Evolutionary conservation across 441 rosid species (phyloP).

Genomic region (Corymbia citriodora): DNA sequence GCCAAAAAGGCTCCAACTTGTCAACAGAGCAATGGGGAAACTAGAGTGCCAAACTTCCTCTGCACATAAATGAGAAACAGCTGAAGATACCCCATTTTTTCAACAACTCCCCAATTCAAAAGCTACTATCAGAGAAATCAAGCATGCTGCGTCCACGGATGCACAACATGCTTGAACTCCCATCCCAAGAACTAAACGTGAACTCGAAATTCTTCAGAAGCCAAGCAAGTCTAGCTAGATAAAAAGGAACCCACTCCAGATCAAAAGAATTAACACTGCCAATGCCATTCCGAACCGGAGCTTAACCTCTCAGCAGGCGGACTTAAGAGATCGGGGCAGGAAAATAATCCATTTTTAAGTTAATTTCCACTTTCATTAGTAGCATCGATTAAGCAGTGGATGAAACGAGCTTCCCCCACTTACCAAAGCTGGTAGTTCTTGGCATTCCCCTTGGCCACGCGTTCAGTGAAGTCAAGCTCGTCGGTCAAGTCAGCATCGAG

Average conservation of each 20-base stretch:
- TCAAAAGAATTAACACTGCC: not conserved
- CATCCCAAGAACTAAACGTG: not conserved
- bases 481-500: slow-evolving; percentile 36
- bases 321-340: not conserved
- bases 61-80: not conserved
- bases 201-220: not conserved
- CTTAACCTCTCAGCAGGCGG: not conserved
- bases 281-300: not conserved
- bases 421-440: slow-evolving; percentile 95
- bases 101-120: not conserved
- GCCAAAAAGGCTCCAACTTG: not conserved
- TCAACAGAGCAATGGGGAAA: not conserved
- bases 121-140: not conserved
- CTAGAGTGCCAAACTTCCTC: not conserved
- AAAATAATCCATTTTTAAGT: not conserved
- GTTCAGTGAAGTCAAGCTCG: slow-evolving; percentile 55
- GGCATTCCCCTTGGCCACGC: slow-evolving; percentile 56
- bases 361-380: not conserved
- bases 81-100: not conserved
- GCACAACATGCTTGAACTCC: not conserved
- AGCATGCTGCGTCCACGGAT: not conserved
- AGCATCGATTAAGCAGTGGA: not conserved
- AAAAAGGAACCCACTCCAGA: not conserved
- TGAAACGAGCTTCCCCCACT: not conserved
- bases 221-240: not conserved